Evolutionary conservation across 192 early-diverging fungal genomes (phyloP), one percentile per base, ranked within the genome.

Genomic region (Coemansia sp.): DNA sequence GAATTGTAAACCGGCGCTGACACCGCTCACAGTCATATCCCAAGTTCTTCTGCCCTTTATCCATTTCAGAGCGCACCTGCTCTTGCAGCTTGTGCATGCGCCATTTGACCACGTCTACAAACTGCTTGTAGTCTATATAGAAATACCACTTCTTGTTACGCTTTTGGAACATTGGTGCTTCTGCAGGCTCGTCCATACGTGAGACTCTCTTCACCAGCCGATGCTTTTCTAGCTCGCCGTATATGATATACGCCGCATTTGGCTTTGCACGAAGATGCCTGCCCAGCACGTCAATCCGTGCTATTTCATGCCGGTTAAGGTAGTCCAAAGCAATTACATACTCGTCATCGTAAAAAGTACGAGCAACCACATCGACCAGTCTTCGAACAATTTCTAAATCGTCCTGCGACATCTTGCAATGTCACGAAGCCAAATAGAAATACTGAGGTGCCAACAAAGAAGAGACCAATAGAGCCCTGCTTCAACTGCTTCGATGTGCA

Each of bases 41-140:
- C 21, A 87, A 76, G 43, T 87, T 87, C 50, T 90, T 78, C 44
- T 80, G 80, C 61, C 89, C 90, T 66, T 81, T 85, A 26, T 82
- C 64, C 71, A 88, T 80, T 37, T 73, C 74, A 16, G 77, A 70
- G 10, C 78, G 61, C 30, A 89, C 82, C 21, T 76, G 65, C 12
- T 70, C 79, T 33, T 86, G 83, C 73, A 97, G 89, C 69, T 85
- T 87, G 80, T 85, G 91, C 65, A 97, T 92, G 59, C 89, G 87
- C 83, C 83, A 94, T 61, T 94, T 94, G 44, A 94, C 87, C 6
- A 93, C 92, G 57, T 94, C 88, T 0, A 97, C 89, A 73, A 94
- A 91, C n/a, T 87, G 81, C 63, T 90, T 90, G 78, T 94, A 94
- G 74, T 97, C 94, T 11, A 97, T 80, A 64, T 91, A 92, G 68